These are phyloP conservation scores for Kluyveromyces lactis DNA, from an alignment of 805 yeast genomes.

Conservation along the genomic window DNA sequence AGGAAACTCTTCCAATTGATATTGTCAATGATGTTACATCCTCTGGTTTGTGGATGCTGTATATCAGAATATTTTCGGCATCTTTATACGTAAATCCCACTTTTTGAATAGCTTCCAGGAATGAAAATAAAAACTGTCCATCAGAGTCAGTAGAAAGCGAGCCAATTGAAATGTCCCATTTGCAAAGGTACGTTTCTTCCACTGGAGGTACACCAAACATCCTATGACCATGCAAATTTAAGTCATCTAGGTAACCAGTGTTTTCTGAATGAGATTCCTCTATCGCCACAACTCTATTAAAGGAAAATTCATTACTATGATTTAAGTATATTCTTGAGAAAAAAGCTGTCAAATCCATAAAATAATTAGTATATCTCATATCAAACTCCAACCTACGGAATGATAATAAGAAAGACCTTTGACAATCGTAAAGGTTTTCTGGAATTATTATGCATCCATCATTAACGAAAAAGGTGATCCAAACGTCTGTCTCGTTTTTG, in stretches of 20 bases:
- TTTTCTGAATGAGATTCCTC: conserved; percentile 21
- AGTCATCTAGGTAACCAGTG: conserved; percentile 33
- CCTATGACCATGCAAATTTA: conserved; percentile 75
- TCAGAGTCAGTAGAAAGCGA: conserved; percentile 44
- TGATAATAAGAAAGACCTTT: conserved; percentile 50
- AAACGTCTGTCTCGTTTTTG: conserved; percentile 70
- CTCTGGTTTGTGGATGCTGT: conserved; percentile 45
- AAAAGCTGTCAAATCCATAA: conserved; percentile 84
- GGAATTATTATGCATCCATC: conserved; percentile 73
- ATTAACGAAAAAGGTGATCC: conserved; percentile 60
- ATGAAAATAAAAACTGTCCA: conserved; percentile 36
- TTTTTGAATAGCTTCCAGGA: conserved; percentile 36
- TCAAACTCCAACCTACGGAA: conserved; percentile 68
- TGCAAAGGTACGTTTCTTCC: conserved; percentile 81
- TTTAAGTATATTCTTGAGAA: conserved; percentile 47
- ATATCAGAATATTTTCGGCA: conserved; percentile 62
- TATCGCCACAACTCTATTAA: conserved; percentile 14
- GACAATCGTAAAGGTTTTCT: conserved; percentile 54
- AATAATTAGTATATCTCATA: conserved; percentile 79
- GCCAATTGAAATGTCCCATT: conserved; percentile 80
- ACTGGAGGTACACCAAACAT: conserved; percentile 88
- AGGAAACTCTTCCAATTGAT: too few species aligned
- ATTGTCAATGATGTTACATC: conserved; percentile 56
- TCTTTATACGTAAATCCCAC: conserved; percentile 62
- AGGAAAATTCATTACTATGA: conserved; percentile 6